Base-by-base conservation (phyloP, 371 early-diverging fungal genomes). In the Mucor circinelloides region DNA sequence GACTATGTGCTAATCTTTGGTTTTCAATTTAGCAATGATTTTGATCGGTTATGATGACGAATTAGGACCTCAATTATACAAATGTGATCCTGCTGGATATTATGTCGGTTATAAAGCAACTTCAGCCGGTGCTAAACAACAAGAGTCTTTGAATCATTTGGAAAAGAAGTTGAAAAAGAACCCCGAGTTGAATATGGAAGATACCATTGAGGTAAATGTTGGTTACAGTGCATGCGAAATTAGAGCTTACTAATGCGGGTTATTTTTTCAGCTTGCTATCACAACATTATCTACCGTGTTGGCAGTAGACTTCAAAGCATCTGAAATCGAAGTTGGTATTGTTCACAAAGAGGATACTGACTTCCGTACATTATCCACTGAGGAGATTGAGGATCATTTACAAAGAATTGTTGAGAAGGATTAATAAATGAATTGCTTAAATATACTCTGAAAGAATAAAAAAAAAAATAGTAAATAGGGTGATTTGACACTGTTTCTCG, bases 21-120 rank as follows among this genome's bases (percentile, higher is more conserved):
- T 50, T 2, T 50, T 50, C 9, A 46, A 10, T 13, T 10, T 74
- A 93, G 94, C 99, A 57, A 95, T 98, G 95, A 97, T 97, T 63
- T 78, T 99, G 67, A 93, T 97, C 69, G 98, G 97, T 36, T 87
- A 91, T 77, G 99, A 99, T 74, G 95, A 93, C 64, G 99, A 99
- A 80, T 84, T 86, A 52, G 98, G 98, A 38, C 97, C 98, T 34
- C 95, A 95, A 76, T 85, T 99, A 58, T 99, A 91, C 90, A 98
- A 99, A 80, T 91, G 92, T 64, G 99, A 99, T 76, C 99, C 99
- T 44, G 97, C 99, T 56, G 99, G 99, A 36, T 97, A 97, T 78
- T 98, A 89, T 87, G 94, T 95, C 55, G 97, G 97, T 32, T 98
- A 95, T 84, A 93, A 92, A 79, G 99, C 98, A 21, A 96, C 97